These are phyloP conservation scores for Closterium sp. DNA, from an alignment of 139 green algal species.

Conservation along the genomic window DNA sequence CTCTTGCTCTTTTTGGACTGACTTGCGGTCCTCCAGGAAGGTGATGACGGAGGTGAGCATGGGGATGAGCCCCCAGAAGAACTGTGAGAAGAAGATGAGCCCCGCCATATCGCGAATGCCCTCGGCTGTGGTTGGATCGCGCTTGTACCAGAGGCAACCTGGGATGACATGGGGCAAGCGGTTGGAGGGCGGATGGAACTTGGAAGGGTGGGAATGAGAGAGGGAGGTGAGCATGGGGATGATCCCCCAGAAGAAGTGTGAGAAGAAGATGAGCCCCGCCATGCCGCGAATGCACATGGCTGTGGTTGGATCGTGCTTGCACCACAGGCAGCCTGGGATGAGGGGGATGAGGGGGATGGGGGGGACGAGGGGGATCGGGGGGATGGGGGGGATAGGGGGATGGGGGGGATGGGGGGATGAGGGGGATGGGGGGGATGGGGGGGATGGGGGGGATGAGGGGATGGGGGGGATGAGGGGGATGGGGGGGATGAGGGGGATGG, in stretches of 20 bases:
- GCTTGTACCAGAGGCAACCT: constrained; percentile 37
- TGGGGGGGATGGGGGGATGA: too few relatives aligned
- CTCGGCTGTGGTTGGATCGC: not conserved
- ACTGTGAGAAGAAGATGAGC: constrained; percentile 22
- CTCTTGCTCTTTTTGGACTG: constrained; percentile 25
- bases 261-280: too few relatives aligned
- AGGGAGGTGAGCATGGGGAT: too few relatives aligned
- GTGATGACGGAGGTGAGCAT: constrained; percentile 33
- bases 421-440: too few relatives aligned
- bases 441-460: not conserved
- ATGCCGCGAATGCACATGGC: too few relatives aligned
- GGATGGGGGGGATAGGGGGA: not conserved
- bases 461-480: too few relatives aligned
- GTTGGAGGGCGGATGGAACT: too few relatives aligned
- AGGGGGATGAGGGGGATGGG: not conserved
- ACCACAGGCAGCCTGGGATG: not conserved
- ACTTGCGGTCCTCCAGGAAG: constrained; percentile 7
- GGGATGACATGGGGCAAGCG: not conserved
- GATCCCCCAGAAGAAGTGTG: too few relatives aligned
- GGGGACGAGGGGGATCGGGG: not conserved
- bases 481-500: too few relatives aligned
- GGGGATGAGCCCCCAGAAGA: constrained; percentile 36
- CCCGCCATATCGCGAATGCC: constrained; percentile 17
- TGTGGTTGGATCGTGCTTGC: too few relatives aligned
- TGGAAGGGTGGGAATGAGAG: too few relatives aligned